phyloP scores from a whole-genome alignment of 2,329 filamentous ascomycete species.

The Calonectria leucothoes region DNA sequence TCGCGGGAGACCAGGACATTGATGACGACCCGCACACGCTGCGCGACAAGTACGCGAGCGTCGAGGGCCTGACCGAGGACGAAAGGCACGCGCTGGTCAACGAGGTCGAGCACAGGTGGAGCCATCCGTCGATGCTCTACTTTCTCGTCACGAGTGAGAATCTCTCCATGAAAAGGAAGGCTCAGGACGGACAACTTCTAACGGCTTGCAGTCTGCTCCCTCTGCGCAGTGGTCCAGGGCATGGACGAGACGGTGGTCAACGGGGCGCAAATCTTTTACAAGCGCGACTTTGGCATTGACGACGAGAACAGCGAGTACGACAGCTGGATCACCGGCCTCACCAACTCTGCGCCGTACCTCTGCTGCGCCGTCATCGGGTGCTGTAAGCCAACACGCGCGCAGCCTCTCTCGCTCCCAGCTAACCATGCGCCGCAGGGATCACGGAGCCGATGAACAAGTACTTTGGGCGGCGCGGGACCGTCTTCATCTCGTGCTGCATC shows the following conservation, averaged over 20 bases:
- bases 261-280: conserved; percentile 74
- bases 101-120: conserved; percentile 76
- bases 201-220: conserved; percentile 63
- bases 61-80: conserved; percentile 65
- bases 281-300: conserved; percentile 69
- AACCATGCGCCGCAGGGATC: conserved; percentile 30
- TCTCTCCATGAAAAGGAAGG: fast-evolving
- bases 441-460: conserved; percentile 77
- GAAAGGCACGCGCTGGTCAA: conserved; percentile 69
- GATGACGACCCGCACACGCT: conserved; percentile 28
- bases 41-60: conserved; percentile 54
- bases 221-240: conserved; percentile 69
- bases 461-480: conserved; percentile 78
- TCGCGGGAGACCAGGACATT: conserved; percentile 62
- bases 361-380: conserved; percentile 76
- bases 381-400: conserved; percentile 59
- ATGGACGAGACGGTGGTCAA: conserved; percentile 74
- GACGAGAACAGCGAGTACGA: conserved; percentile 57
- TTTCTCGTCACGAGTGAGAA: conserved; percentile 66
- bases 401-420: not conserved
- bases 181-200: not conserved
- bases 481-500: conserved; percentile 75
- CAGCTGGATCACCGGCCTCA: conserved; percentile 70
- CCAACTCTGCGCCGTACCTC: conserved; percentile 72
- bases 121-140: conserved; percentile 74